A percentile compares a stretch with the other conserved stretches of the same genome.
Conservation (phyloP, 306 rosid genomes). For the Mucuna pruriens region DNA sequence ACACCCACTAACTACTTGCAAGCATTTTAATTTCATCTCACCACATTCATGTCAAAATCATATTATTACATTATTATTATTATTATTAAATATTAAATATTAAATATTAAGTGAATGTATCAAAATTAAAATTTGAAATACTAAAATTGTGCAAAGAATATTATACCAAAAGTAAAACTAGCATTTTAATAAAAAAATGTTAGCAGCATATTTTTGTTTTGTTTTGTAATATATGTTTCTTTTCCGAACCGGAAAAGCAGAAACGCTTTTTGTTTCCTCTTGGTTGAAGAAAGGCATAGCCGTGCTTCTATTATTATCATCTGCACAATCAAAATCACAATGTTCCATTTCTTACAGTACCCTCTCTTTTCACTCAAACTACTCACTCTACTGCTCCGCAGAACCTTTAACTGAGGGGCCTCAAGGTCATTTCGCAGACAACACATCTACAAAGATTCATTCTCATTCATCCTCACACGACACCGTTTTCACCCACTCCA, state of each 20-base stretch:
- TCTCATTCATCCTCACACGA: slow-evolving; percentile 30
- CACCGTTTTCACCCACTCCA: slow-evolving; percentile 37
- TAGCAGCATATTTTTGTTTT: no score
- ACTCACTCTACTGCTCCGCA: background rate
- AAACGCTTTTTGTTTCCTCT: slow-evolving; percentile 22
- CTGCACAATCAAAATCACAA: background rate
- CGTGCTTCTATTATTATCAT: background rate
- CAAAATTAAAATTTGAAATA: no score
- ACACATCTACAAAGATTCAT: background rate
- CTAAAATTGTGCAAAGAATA: no score
- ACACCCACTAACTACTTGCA: no score
- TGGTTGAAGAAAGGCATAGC: slow-evolving; percentile 46
- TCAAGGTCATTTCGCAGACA: slow-evolving; percentile 22
- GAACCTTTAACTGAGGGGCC: slow-evolving; percentile 15
- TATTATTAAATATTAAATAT: no score
- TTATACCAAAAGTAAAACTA: no score
- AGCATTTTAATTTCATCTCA: no score
- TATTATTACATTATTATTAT: no score
- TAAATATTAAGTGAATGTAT: no score
- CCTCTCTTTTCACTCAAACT: slow-evolving; percentile 23
- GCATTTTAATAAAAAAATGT: no score
- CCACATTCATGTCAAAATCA: no score
- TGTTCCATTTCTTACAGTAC: background rate
- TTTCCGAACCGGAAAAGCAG: background rate
- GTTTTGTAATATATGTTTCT: no score